Evolutionary conservation across 2,329 filamentous ascomycete species (phyloP), one percentile per base, ranked within the genome.

Genomic region (Endothia cerciana): DNA sequence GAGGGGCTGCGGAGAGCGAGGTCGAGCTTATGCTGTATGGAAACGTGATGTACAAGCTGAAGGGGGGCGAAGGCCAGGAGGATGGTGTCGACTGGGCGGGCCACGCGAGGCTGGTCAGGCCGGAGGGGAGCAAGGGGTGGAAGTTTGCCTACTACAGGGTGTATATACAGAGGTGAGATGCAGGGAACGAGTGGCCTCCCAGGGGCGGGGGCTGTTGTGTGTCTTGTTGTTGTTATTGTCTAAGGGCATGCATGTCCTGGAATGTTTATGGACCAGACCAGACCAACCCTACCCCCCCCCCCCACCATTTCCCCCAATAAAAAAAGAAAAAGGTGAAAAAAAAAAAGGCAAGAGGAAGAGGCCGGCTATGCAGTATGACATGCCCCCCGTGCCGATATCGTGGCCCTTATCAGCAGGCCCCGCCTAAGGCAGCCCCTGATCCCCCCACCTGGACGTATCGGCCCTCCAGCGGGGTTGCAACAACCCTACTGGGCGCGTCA

Each of bases 1-100:
- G 69, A n/a, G 49, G 62, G 47, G 7, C 63, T 56, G 25, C 49
- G 22, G 13, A 36, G 43, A 65, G 62, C 10, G 72, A 68, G 60
- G 70, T 72, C 49, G 80, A 81, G 72, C 74, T 75, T 47, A 77
- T 76, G 74, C 60, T 77, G 3, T 68, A 71, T 43, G 76, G 76
- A 28, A 66, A 69, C 11, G 70, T 75, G 5, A 68, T 71, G n/a
- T 65, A 74, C 8, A 65, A 22, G 45, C 58, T 71, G 43, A 73
- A 65, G 45, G 60, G 56, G 15, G 72, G 70, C 8, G 70, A 72
- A 56, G 72, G 71, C 7, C 69, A 71, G 59, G 58, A 68, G 63
- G 55, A 41, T 7, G 62, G 49, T 43, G 65, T 70, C 25, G 69
- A 74, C 55, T 78, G 76, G 77, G 75, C 77, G 38, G 76, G 68